Percentiles rank a stretch among this genome's conserved stretches.
These are phyloP conservation scores for Globisporangium orthogonon DNA, from an alignment of 352 stramenopile genomes.

Conservation along the genomic window DNA sequence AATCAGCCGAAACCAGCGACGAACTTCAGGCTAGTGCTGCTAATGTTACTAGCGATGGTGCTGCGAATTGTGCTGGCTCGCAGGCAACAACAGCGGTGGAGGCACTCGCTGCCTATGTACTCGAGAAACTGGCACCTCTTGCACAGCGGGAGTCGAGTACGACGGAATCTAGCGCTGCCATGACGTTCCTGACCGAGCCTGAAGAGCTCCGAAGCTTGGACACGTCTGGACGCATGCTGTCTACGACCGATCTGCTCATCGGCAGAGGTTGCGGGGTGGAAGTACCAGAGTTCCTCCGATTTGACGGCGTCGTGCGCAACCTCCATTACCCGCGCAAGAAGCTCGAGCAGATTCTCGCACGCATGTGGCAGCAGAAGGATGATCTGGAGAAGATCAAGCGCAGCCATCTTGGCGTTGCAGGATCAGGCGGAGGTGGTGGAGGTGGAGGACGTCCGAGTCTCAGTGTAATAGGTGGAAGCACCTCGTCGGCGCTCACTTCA, in stretches of 20 bases:
- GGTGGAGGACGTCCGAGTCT: neutral
- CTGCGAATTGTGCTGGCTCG: too few relatives aligned
- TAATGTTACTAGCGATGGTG: too few relatives aligned
- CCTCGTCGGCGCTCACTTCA: neutral
- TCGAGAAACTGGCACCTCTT: constrained; percentile 15
- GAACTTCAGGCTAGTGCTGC: neutral
- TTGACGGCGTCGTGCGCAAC: constrained; percentile 56
- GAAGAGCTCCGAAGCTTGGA: constrained; percentile 17
- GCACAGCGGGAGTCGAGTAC: constrained; percentile 6
- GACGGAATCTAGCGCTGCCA: neutral
- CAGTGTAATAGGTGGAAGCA: too few relatives aligned
- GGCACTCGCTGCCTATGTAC: constrained; percentile 9
- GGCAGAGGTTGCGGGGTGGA: constrained; percentile 23
- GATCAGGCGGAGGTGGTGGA: too few relatives aligned
- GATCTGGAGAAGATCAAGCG: constrained; percentile 37
- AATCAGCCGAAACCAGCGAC: too few relatives aligned
- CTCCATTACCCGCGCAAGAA: constrained; percentile 34
- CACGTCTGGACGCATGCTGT: constrained; percentile 3
- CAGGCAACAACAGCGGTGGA: constrained; percentile 1
- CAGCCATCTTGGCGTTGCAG: constrained; percentile 14
- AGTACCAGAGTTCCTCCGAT: constrained; percentile 50
- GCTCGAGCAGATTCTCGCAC: constrained; percentile 40
- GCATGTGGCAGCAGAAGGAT: constrained; percentile 59
- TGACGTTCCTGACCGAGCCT: constrained; percentile 51
- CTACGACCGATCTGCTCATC: constrained; percentile 28